Evolutionary conservation across 768 basidiomycete genomes (phyloP).

Genomic region (Mycena haematopus): DNA sequence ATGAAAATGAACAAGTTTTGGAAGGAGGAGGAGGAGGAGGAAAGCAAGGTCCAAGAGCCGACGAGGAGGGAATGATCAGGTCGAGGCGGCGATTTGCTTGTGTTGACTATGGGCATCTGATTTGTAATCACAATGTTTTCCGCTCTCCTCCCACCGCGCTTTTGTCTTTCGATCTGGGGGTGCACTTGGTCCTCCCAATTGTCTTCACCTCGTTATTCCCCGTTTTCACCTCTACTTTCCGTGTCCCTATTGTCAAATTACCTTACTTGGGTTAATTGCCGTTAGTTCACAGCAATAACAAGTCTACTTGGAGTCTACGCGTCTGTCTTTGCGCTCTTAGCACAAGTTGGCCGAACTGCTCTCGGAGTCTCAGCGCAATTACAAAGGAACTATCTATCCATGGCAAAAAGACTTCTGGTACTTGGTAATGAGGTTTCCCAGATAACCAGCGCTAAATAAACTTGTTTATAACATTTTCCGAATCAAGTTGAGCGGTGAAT

Average conservation of each 20-base stretch:
- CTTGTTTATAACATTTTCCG: constrained; percentile 23
- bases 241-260: background rate
- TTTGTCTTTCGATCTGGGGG: too few relatives aligned
- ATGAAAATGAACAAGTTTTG: background rate
- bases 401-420: too few relatives aligned
- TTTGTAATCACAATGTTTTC: background rate
- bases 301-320: too few relatives aligned
- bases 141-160: too few relatives aligned
- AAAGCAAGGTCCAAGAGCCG: background rate
- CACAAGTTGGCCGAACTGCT: too few relatives aligned
- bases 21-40: background rate
- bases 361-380: too few relatives aligned
- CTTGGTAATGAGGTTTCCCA: too few relatives aligned
- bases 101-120: background rate
- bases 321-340: too few relatives aligned
- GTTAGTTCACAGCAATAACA: too few relatives aligned
- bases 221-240: background rate
- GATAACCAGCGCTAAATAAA: background rate
- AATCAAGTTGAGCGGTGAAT: constrained; percentile 32
- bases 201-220: background rate
- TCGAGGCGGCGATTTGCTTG: background rate
- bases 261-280: constrained; percentile 18
- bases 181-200: too few relatives aligned
- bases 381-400: too few relatives aligned
- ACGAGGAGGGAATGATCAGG: background rate